A percentile compares a stretch with the other conserved stretches of the same genome.
phyloP scores from a whole-genome alignment of 169 alveolate genomes.

The Fabrea salina region DNA sequence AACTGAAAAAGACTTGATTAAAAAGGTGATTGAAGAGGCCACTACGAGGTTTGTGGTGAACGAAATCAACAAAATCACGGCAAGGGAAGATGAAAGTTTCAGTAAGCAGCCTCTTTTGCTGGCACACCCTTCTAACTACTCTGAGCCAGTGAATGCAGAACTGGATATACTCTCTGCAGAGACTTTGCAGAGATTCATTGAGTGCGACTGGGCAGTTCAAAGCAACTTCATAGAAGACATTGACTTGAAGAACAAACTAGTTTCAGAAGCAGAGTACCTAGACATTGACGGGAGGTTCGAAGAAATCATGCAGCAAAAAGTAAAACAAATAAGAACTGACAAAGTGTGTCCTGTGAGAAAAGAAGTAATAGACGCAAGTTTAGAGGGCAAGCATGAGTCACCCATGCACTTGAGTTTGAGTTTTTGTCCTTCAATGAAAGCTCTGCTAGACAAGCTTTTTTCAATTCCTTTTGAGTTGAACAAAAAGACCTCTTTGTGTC shows the following conservation, averaged over 20 bases:
- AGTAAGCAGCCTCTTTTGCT: conserved; percentile 18
- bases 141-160: background rate
- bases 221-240: background rate
- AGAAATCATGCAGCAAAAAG: background rate
- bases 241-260: background rate
- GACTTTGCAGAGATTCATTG: background rate
- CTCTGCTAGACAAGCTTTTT: background rate
- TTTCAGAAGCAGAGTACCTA: background rate
- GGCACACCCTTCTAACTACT: conserved; percentile 19
- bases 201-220: background rate
- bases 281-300: conserved; percentile 28
- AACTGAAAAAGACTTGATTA: background rate
- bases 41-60: background rate
- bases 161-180: background rate
- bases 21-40: conserved; percentile 9
- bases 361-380: background rate
- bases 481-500: conserved; percentile 19
- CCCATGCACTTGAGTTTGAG: background rate
- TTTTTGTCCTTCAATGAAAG: background rate
- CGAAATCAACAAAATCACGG: background rate
- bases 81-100: conserved; percentile 2
- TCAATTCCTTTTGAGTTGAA: conserved; percentile 27
- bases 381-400: background rate
- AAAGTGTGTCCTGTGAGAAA: background rate
- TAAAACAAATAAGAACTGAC: conserved; percentile 6